These are phyloP conservation scores for Penicillium coffeae DNA, from an alignment of 495 filamentous ascomycete genomes.

Conservation along the genomic window DNA sequence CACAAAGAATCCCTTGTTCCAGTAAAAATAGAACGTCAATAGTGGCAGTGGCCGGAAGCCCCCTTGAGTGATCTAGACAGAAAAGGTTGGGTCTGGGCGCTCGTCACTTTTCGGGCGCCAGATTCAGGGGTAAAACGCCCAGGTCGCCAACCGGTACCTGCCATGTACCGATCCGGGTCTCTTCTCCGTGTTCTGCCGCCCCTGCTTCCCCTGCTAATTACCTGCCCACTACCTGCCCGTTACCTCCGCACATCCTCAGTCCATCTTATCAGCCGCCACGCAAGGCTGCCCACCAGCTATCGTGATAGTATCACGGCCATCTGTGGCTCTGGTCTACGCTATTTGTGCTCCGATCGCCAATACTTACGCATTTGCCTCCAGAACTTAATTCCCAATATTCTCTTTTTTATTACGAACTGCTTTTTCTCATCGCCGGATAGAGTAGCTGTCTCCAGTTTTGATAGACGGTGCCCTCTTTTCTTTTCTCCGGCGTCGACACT, in stretches of 20 bases:
- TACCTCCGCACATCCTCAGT: no score
- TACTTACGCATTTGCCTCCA: neutral
- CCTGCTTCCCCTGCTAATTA: neutral
- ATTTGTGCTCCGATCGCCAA: neutral
- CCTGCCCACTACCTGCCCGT: neutral
- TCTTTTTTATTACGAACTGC: neutral
- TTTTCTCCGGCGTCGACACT: no score
- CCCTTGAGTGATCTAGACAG: constrained; percentile 21
- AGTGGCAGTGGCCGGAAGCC: constrained; percentile 11
- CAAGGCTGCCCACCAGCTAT: neutral
- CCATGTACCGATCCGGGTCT: neutral
- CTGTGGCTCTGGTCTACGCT: neutral
- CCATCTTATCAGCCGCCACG: neutral
- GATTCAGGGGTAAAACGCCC: constrained; percentile 16
- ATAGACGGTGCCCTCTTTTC: no score
- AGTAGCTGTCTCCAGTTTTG: neutral
- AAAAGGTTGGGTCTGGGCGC: neutral
- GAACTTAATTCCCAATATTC: neutral
- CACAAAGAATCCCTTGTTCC: neutral
- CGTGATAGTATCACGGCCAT: neutral
- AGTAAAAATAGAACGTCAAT: constrained; percentile 16
- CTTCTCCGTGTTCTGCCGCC: neutral
- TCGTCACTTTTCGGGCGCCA: neutral
- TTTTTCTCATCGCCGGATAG: neutral
- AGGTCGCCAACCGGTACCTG: neutral